A percentile compares a stretch with the other conserved stretches of the same genome.
Conservation (phyloP, 202 grass and related monocot genomes). For the Hordeum pubiflorum region DNA sequence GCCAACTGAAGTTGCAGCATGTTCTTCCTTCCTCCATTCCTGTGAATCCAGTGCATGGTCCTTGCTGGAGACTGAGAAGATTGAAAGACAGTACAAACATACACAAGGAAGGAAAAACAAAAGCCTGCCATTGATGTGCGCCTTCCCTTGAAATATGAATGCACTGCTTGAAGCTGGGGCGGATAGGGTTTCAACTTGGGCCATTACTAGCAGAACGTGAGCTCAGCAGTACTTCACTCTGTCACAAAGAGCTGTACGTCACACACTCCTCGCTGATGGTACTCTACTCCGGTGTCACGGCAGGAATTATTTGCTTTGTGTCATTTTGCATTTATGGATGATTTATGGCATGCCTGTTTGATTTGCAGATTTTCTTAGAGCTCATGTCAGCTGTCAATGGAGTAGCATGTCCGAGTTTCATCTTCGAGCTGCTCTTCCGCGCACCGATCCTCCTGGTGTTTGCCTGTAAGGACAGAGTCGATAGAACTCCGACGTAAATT, state of each 20-base stretch:
- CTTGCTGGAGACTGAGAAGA: neutral
- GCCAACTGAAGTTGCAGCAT: conserved; percentile 3
- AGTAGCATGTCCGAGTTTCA: no score
- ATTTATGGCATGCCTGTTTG: neutral
- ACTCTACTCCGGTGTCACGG: neutral
- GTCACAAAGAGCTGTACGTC: neutral
- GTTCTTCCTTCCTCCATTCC: conserved; percentile 1
- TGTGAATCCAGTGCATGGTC: neutral
- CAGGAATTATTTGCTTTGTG: neutral
- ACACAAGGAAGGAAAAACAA: neutral
- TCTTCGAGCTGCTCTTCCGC: no score
- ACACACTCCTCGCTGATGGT: neutral
- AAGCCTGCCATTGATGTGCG: neutral
- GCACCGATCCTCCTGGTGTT: no score
- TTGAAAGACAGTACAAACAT: neutral
- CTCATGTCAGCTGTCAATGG: no score
- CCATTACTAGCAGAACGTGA: conserved; percentile 13
- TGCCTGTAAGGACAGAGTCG: no score
- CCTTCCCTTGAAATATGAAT: neutral
- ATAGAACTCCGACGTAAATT: no score
- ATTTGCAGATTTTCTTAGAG: neutral
- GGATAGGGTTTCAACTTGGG: neutral
- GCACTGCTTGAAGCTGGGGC: neutral
- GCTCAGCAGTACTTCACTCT: neutral
- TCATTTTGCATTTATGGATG: neutral